Conservation (phyloP, 2,329 filamentous ascomycete species). For the Alternaria postmessia region DNA sequence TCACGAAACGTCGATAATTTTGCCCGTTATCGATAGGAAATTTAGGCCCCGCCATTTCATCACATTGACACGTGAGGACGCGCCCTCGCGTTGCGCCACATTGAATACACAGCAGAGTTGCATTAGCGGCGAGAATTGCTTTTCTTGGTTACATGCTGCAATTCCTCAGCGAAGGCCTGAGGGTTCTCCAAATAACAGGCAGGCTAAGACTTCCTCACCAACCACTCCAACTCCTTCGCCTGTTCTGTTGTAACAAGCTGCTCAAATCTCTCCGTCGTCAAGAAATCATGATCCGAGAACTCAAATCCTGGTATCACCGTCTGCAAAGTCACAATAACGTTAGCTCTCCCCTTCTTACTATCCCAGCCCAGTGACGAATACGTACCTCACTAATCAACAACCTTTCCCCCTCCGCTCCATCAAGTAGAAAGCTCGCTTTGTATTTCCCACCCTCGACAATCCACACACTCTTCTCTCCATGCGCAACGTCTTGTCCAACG, state of each 20-base stretch:
- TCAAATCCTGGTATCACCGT: conserved; percentile 75
- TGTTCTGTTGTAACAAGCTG: conserved; percentile 60
- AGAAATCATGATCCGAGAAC: conserved; percentile 71
- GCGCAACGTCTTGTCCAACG: conserved; percentile 65
- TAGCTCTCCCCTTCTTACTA: neutral
- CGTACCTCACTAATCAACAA: conserved; percentile 69
- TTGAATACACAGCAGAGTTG: neutral
- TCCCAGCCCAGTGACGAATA: conserved; percentile 6
- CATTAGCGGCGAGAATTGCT: conserved; percentile 8
- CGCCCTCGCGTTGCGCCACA: neutral
- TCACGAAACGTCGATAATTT: conserved; percentile 13
- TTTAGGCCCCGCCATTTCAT: conserved; percentile 2
- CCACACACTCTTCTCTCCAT: conserved; percentile 72
- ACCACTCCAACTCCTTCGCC: conserved; percentile 57
- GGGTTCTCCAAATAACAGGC: neutral
- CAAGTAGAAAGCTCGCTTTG: conserved; percentile 69
- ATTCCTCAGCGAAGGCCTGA: neutral
- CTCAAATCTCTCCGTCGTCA: conserved; percentile 58
- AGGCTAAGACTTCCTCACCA: conserved; percentile 41
- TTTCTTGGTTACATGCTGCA: neutral
- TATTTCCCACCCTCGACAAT: conserved; percentile 73
- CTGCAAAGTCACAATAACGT: conserved; percentile 26
- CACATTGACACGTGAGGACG: conserved; percentile 4
- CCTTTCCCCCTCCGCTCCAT: conserved; percentile 55
- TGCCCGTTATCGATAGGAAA: conserved; percentile 12